Percentiles rank a stretch among this genome's conserved stretches.
Conservation (phyloP, 345 rosid genomes). For the Iberis pinnata region DNA sequence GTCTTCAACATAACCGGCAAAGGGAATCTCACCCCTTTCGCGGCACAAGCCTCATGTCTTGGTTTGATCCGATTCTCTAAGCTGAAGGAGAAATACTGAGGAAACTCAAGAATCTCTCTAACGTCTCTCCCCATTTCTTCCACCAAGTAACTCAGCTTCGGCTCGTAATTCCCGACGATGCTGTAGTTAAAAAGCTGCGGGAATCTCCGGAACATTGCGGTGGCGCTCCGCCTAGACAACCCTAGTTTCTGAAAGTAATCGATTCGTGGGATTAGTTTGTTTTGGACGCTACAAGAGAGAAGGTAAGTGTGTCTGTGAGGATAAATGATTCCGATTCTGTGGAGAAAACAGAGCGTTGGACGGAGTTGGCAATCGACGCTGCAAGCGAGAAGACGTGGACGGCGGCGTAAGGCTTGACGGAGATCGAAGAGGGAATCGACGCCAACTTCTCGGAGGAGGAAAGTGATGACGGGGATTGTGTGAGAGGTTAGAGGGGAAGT, state of each 20-base stretch:
- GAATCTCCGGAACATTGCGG: slow-evolving; percentile 62
- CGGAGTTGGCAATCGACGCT: slow-evolving; percentile 52
- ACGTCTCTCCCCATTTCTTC: slow-evolving; percentile 83
- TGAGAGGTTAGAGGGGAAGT: slow-evolving; percentile 33
- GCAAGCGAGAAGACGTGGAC: slow-evolving; percentile 75
- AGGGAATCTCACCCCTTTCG: slow-evolving; percentile 59
- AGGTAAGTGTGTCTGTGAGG: slow-evolving; percentile 58
- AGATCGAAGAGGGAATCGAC: slow-evolving; percentile 44
- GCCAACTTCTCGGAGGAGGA: slow-evolving; percentile 81
- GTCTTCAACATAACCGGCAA: slow-evolving; percentile 54
- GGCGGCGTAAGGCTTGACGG: slow-evolving; percentile 53
- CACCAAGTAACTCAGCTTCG: slow-evolving; percentile 54
- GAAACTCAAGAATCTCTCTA: slow-evolving; percentile 71
- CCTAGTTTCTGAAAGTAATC: slow-evolving; percentile 62
- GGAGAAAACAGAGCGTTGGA: slow-evolving; percentile 75
- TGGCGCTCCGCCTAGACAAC: slow-evolving; percentile 45
- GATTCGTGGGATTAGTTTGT: slow-evolving; percentile 58
- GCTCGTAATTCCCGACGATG: slow-evolving; percentile 55
- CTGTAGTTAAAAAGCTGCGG: slow-evolving; percentile 80
- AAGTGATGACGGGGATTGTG: slow-evolving; percentile 54
- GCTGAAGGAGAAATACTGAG: slow-evolving; percentile 81
- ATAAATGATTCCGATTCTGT: slow-evolving; percentile 60
- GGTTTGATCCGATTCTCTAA: slow-evolving; percentile 81
- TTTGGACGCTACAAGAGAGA: slow-evolving; percentile 77
- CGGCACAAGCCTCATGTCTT: slow-evolving; percentile 66